Conservation (phyloP, 441 rosid species). For the Omphalea diandra region DNA sequence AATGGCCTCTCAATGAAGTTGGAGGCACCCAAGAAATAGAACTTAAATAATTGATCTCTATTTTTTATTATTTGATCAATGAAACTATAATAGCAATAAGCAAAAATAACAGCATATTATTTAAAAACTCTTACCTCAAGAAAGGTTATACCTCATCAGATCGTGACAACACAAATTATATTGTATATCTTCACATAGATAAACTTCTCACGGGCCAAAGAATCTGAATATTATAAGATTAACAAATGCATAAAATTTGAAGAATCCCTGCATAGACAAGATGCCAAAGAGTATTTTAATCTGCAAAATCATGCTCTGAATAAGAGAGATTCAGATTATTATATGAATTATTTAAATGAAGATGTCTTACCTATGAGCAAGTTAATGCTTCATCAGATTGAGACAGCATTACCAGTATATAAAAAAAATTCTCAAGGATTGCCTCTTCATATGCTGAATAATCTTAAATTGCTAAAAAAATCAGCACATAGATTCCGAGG, state of each 20-base stretch:
- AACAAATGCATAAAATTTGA: conserved; percentile 6
- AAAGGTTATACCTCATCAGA: conserved; percentile 12
- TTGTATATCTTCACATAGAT: not conserved
- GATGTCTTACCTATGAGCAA: conserved; percentile 16
- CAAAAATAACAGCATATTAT: conserved; percentile 2
- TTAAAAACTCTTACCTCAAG: conserved; percentile 16
- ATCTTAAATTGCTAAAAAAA: conserved; percentile 1
- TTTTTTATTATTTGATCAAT: not conserved
- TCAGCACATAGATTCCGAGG: not conserved
- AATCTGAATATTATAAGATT: conserved; percentile 21
- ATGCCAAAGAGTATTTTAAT: conserved; percentile 6
- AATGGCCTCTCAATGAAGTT: conserved; percentile 25
- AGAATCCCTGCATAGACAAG: conserved; percentile 22
- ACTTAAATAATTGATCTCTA: not conserved
- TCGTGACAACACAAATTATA: conserved; percentile 18
- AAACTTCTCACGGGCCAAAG: conserved; percentile 13
- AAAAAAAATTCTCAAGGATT: not conserved
- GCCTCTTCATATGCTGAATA: conserved; percentile 30
- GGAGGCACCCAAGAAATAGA: conserved; percentile 13
- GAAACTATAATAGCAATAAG: conserved; percentile 14
- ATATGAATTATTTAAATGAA: conserved; percentile 19
- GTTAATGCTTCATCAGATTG: conserved; percentile 18
- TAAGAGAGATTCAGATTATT: not conserved
- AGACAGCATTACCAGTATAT: conserved; percentile 23
- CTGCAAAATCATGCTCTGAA: not conserved